Base-by-base conservation (phyloP, 129 eudicot genomes). In the Arctium minus region DNA sequence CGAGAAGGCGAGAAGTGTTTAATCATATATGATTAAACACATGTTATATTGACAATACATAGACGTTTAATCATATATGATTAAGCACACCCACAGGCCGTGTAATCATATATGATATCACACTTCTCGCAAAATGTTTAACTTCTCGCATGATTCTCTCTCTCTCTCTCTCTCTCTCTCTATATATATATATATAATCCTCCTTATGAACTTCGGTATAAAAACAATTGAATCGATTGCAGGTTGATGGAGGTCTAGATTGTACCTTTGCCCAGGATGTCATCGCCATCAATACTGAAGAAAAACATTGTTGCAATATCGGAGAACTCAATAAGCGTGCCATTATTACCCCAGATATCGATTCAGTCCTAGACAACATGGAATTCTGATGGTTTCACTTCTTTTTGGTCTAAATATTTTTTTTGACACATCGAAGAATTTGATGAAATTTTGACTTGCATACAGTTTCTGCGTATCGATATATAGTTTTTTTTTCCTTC, bases 291-390 rank as follows among this genome's bases (percentile, higher is more conserved):
- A 89, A 95, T 80, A 82, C 90, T 0, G 85, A 88, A 65, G 87
- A 87, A 69, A 91, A 85, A 83, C 81, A 85, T 22, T 87, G 91
- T 81, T 95, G 92, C 85, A 70, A 37, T 78, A 36, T 93, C 46
- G 97, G 99, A 78, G 97, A 91, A 79, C 81, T 95, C 82, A 83
- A 74, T 75, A 91, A 88, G 82, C 97, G 91, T n/a, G 93, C 90
- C 40, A 83, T 86, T 29, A 60, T 93, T 79, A 89, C 94, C 68
- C 97, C 97, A 7, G 97, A 95, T 80, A 67, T 95, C 8, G 94
- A 90, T 64, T 85, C 85, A 60, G 38, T 91, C 50, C 77, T 93
- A n/a, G 92, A 90, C 29, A 65, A 77, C 80, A 70, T 86, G 72
- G 88, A 88, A 60, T 72, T 86, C 18, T 86, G 82, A 86, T 85